These are phyloP conservation scores for Coniosporium apollinis DNA, from an alignment of 495 filamentous ascomycete genomes.

Conservation along the genomic window DNA sequence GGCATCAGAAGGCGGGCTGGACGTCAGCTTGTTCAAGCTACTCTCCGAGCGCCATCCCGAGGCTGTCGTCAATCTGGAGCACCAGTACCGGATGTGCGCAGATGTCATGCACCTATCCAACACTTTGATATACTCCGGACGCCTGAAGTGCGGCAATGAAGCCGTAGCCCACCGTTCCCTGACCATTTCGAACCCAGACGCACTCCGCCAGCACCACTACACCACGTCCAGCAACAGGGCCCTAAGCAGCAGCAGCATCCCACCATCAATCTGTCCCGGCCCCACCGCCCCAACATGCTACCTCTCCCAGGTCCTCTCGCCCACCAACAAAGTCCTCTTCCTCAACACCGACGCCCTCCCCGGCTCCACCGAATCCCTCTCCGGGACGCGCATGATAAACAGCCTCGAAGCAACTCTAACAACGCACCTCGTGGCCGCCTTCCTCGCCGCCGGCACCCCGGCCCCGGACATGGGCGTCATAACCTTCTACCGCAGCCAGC, in stretches of 20 bases:
- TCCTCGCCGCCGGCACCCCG: conserved; percentile 58
- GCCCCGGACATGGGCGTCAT: conserved; percentile 80
- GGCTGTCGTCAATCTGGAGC: conserved; percentile 77
- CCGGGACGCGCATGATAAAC: conserved; percentile 77
- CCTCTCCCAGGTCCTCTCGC: conserved; percentile 60
- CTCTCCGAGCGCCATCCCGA: conserved; percentile 75
- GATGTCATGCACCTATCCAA: conserved; percentile 93
- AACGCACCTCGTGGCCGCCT: conserved; percentile 57
- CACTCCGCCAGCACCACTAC: conserved; percentile 34
- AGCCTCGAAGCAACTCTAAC: conserved; percentile 58
- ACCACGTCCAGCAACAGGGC: conserved; percentile 22
- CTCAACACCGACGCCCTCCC: conserved; percentile 72
- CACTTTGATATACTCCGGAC: conserved; percentile 76
- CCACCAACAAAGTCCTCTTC: conserved; percentile 57
- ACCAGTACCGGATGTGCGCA: conserved; percentile 96
- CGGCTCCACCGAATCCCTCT: conserved; percentile 42
- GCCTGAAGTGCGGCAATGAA: conserved; percentile 73
- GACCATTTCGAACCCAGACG: conserved; percentile 38
- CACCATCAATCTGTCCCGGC: conserved; percentile 32
- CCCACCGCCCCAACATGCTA: conserved; percentile 45
- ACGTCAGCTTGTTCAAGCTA: conserved; percentile 83
- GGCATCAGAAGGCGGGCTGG: conserved; percentile 70
- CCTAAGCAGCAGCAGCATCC: conserved; percentile 19
- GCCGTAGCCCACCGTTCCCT: conserved; percentile 51
- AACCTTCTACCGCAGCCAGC: conserved; percentile 92